Percentiles rank a stretch among this genome's conserved stretches.
These are phyloP conservation scores for Moricandia moricandioides DNA, from an alignment of 345 rosid species.

Conservation along the genomic window DNA sequence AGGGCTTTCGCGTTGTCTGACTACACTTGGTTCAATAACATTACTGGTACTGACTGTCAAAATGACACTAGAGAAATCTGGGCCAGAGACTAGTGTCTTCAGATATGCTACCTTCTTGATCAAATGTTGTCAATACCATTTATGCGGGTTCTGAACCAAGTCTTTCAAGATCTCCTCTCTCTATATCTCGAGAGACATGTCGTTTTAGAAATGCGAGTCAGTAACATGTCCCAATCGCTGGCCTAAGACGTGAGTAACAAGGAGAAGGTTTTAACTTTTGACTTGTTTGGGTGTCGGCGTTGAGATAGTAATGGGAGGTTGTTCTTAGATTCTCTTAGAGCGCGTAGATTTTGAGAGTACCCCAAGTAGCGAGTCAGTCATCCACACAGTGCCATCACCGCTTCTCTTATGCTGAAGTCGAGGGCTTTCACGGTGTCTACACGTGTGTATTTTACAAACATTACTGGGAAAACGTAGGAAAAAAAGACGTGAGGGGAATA, in stretches of 20 bases:
- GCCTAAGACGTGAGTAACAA: neutral
- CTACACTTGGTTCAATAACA: slow-evolving; percentile 22
- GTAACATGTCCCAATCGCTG: neutral
- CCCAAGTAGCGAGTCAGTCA: slow-evolving; percentile 53
- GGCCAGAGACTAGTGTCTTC: slow-evolving; percentile 6
- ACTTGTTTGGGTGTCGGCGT: neutral
- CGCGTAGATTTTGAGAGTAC: slow-evolving; percentile 48
- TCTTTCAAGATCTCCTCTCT: slow-evolving; percentile 66
- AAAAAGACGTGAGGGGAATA: neutral
- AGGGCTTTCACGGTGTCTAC: slow-evolving; percentile 48
- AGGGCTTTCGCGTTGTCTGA: slow-evolving; percentile 46
- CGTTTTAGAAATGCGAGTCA: neutral
- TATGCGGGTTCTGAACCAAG: slow-evolving; percentile 57
- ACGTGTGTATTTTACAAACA: neutral
- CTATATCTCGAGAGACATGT: slow-evolving; percentile 37
- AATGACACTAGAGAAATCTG: neutral
- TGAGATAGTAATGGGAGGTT: neutral
- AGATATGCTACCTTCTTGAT: slow-evolving; percentile 46
- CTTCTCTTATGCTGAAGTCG: slow-evolving; percentile 73
- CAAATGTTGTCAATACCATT: slow-evolving; percentile 92
- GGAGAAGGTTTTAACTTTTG: slow-evolving; percentile 9
- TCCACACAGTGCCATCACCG: slow-evolving; percentile 62
- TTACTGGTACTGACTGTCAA: slow-evolving; percentile 20
- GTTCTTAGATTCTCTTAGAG: slow-evolving; percentile 38
- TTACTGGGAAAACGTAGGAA: slow-evolving; percentile 3